A percentile compares a stretch with the other conserved stretches of the same genome.
These are phyloP conservation scores for Pythium grandisporangium DNA, from an alignment of 352 stramenopile genomes.

Conservation along the genomic window DNA sequence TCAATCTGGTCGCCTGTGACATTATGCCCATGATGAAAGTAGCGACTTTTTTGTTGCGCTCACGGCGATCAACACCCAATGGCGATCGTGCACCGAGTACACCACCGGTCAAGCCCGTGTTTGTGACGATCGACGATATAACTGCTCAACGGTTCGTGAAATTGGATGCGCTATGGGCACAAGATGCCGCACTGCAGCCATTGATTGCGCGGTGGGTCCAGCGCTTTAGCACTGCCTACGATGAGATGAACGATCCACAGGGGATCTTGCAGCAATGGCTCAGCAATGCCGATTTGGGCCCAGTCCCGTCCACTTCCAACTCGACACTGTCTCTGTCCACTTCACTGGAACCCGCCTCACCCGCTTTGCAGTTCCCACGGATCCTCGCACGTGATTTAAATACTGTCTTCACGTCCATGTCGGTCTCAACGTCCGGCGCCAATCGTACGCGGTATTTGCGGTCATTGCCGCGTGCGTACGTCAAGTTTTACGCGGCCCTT, in stretches of 20 bases:
- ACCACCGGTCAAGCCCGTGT: constrained; percentile 35
- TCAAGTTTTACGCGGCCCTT: constrained; percentile 80
- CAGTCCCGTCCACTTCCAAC: constrained; percentile 6
- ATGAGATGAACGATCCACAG: constrained; percentile 71
- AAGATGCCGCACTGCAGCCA: constrained; percentile 14
- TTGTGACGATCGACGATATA: constrained; percentile 40
- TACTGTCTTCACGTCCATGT: constrained; percentile 72
- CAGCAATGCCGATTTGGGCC: constrained; percentile 43
- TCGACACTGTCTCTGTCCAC: too few species aligned
- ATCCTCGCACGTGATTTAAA: constrained; percentile 62
- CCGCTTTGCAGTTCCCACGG: constrained; percentile 22
- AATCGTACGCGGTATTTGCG: constrained; percentile 66
- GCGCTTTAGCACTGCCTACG: constrained; percentile 61
- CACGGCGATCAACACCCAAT: too few species aligned
- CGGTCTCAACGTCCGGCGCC: constrained; percentile 46
- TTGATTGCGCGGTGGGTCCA: constrained; percentile 48
- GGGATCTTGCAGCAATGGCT: constrained; percentile 69
- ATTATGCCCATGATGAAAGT: constrained; percentile 64
- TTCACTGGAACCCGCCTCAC: too few species aligned
- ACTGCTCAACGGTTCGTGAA: constrained; percentile 37
- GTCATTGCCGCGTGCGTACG: constrained; percentile 63
- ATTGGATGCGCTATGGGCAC: constrained; percentile 12
- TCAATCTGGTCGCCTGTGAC: constrained; percentile 72
- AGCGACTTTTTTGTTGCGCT: constrained; percentile 56
- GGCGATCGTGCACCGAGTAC: constrained; percentile 7